Evolutionary conservation across 2,329 filamentous ascomycete genomes (phyloP), one percentile per base, ranked within the genome.

Genomic region (Hypoxylon sp.): DNA sequence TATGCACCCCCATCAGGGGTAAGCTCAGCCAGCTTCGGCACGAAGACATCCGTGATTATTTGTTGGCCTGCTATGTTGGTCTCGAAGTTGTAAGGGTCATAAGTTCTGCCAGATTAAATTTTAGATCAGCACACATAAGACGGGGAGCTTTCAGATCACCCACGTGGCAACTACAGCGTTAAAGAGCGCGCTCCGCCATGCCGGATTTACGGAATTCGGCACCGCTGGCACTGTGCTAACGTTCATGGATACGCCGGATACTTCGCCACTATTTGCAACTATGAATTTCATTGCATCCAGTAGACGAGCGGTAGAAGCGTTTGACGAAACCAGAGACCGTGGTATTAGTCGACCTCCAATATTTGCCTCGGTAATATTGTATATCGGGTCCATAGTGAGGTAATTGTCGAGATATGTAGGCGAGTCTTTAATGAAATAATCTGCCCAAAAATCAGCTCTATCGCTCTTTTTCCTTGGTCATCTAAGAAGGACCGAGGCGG

Each of bases 131-230:
- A 30, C 9, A 30, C n/a, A 30, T 7, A 30, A 30, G 6, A 30
- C 9, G 28, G 28, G 5, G 28, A 30, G 6, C 5, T 30, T 6
- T 30, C 28, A 30, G 28, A 30, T 30, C 28, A 38, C 63, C n/a
- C 64, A 64, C 65, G 55, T 68, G 19, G 30, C 56, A 52, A 76
- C 74, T 56, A 80, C 70, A 1, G 57, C 68, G 50, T 77, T 73
- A 52, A 80, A 72, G 11, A 75, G 58, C 13, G 77, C 62, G 25
- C 72, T 71, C 30, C 79, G 77, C 79, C 79, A 80, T 2, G 67
- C 68, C 0, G 79, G 79, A 28, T 74, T 67, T 5, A 77, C 79
- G 2, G 79, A 73, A 67, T 79, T 80, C 11, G 65, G 32, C 10
- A 48, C 56, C 36, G 57, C 61, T 28, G 74, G 50, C 67, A 68